These are phyloP conservation scores for Linnemannia zychae DNA, from an alignment of 192 early-diverging fungal species.

Conservation along the genomic window DNA sequence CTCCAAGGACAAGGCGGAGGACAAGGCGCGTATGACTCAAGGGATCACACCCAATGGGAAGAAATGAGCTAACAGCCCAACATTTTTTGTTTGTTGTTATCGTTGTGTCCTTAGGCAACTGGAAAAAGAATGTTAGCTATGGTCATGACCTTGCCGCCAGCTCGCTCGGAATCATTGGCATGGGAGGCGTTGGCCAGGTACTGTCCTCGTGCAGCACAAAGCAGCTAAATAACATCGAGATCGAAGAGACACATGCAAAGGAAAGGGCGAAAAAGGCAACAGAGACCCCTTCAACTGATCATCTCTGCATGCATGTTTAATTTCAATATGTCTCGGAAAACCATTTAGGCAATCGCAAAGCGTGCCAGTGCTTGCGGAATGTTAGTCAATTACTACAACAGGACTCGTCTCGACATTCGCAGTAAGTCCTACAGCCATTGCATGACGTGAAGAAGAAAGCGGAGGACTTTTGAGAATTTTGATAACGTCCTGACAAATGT, in stretches of 20 bases:
- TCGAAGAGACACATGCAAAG: not conserved
- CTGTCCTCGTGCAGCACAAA: not conserved
- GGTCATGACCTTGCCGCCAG: slow-evolving; percentile 59
- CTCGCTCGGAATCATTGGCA: slow-evolving; percentile 62
- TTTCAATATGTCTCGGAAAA: slow-evolving; percentile 4
- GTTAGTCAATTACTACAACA: slow-evolving; percentile 65
- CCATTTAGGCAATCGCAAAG: slow-evolving; percentile 60
- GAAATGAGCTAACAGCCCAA: not conserved
- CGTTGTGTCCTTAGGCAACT: slow-evolving; percentile 39
- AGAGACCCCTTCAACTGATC: too few relatives aligned
- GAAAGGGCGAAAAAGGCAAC: not conserved
- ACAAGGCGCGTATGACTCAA: not conserved
- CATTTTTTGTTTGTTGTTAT: not conserved
- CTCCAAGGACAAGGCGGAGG: not conserved
- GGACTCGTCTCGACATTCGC: slow-evolving; percentile 53
- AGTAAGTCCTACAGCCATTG: slow-evolving; percentile 32
- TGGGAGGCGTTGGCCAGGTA: slow-evolving; percentile 67
- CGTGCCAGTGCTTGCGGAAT: slow-evolving; percentile 63
- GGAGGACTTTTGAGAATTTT: not conserved
- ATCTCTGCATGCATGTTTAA: not conserved
- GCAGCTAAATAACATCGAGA: not conserved
- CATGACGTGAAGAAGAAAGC: too few relatives aligned
- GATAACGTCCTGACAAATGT: not conserved
- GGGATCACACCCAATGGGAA: not conserved
- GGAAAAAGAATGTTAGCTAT: slow-evolving; percentile 42